Base-by-base conservation (phyloP, 177 flowering plant genomes). In the Vitis hybrid region DNA sequence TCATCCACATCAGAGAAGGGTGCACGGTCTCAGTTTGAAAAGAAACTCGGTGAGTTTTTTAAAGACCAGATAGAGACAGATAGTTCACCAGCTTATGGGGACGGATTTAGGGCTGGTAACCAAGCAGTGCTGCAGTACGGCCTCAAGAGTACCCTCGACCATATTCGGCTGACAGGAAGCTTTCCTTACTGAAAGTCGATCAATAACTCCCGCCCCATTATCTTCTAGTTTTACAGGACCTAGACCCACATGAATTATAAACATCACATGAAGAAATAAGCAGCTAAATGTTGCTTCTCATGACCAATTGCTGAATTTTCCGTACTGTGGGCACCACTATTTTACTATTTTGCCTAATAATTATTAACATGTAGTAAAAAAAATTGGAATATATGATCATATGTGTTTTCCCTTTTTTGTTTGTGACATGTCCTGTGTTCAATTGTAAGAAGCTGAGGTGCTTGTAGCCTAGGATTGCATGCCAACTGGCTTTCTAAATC, bases 21-120 rank as follows among this genome's bases (percentile, higher is more conserved):
- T 13, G 55, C 49, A 63, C 60, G 85, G 11, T 87, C 91, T 3
- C 73, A 80, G 14, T 84, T 82, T 51, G 89, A 87, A 81, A 87
- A 80, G 78, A 82, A 85, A 67, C 87, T 87, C 5, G 87, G 91
- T 7, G 83, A 81, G 52, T 87, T 82, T 72, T 84, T 87, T 62
- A 86, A 80, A 67, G 86, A 86, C 81, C 89, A 87, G 73, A 87
- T 87, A 1, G 89, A 84, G 73, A 75, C 85, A 18, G 89, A 86
- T 72, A 21, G 81, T 32, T 87, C 91, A 15, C 11, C 84, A 60
- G 89, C 86, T 10, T 87, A 87, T 76, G 91, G 91, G 64, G 88
- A 81, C 6, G 91, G 91, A 52, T 87, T 86, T 71, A 78, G 91
- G 73, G 59, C 54, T 30, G 91, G 86, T 2, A 78, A 81, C 58